Evolutionary conservation across 2,329 filamentous ascomycete genomes (phyloP).

Genomic region (Hymenoscyphus albidus): DNA sequence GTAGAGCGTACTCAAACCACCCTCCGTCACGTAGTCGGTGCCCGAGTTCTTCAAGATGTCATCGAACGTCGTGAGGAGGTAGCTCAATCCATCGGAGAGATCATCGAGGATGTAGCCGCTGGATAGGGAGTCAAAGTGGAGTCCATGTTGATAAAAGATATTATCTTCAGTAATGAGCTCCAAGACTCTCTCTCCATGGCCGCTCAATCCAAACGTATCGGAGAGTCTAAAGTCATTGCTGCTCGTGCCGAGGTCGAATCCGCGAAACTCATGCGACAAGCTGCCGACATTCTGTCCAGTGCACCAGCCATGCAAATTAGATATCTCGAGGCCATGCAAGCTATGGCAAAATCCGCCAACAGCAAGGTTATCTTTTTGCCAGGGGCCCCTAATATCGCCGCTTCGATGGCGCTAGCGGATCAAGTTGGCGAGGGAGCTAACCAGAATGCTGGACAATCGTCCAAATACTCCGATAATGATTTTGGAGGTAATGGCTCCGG

Average conservation of each 20-base stretch:
- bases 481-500: constrained; percentile 53
- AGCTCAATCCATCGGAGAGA: constrained; percentile 89
- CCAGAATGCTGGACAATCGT: constrained; percentile 43
- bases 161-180: constrained; percentile 92
- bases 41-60: constrained; percentile 92
- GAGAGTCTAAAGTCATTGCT: constrained; percentile 97
- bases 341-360: constrained; percentile 93
- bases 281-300: constrained; percentile 86
- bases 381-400: constrained; percentile 54
- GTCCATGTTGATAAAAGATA: constrained; percentile 99
- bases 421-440: constrained; percentile 55
- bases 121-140: constrained; percentile 97
- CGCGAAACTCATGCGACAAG: constrained; percentile 89
- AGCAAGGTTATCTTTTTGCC: constrained; percentile 84
- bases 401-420: constrained; percentile 46
- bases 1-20: constrained; percentile 98
- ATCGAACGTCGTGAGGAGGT: constrained; percentile 98
- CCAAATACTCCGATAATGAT: constrained; percentile 39
- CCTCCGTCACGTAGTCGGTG: constrained; percentile 91
- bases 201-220: constrained; percentile 95
- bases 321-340: constrained; percentile 97
- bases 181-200: constrained; percentile 98
- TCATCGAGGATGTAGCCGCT: constrained; percentile 90
- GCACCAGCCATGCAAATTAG: constrained; percentile 98
- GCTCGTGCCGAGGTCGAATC: constrained; percentile 95